Percentiles rank a stretch among this genome's conserved stretches.
Conservation (phyloP, 2,329 filamentous ascomycete species). For the Aspergillus sp. region DNA sequence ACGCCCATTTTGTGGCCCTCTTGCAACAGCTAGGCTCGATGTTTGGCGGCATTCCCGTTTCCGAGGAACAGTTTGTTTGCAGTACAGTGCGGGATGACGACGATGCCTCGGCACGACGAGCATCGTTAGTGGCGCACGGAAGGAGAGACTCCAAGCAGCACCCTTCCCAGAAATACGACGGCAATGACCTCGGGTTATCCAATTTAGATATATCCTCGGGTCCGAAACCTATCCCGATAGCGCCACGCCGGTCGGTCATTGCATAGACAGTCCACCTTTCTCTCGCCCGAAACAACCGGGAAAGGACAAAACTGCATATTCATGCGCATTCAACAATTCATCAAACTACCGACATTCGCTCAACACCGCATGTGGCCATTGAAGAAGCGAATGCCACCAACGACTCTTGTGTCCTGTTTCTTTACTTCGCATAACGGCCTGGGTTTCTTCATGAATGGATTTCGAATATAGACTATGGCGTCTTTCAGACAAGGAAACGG, state of each 20-base stretch:
- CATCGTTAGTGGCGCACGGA: slow-evolving; percentile 14
- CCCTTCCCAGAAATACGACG: slow-evolving; percentile 19
- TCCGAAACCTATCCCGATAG: slow-evolving; percentile 35
- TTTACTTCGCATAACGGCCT: not conserved
- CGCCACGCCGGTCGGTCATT: slow-evolving; percentile 29
- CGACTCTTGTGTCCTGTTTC: not conserved
- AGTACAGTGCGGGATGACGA: slow-evolving; percentile 31
- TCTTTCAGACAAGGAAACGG: slow-evolving; percentile 13
- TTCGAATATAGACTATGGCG: slow-evolving; percentile 18
- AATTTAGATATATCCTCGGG: slow-evolving; percentile 28
- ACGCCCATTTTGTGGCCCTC: slow-evolving; percentile 51
- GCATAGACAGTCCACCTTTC: slow-evolving; percentile 19
- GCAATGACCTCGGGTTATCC: slow-evolving; percentile 27
- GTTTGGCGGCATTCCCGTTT: slow-evolving; percentile 41
- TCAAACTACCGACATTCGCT: too few relatives aligned
- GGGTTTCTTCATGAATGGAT: slow-evolving; percentile 6
- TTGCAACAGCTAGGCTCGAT: slow-evolving; percentile 42
- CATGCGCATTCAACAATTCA: too few relatives aligned
- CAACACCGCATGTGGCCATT: too few relatives aligned
- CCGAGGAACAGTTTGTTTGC: slow-evolving; percentile 38
- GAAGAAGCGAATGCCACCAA: too few relatives aligned
- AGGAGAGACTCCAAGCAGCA: slow-evolving; percentile 12
- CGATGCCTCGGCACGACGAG: slow-evolving; percentile 15
- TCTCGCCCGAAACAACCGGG: too few relatives aligned
- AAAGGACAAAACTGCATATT: too few relatives aligned